phyloP scores from a whole-genome alignment of 2,329 filamentous ascomycete species.

The Fusarium sp. region DNA sequence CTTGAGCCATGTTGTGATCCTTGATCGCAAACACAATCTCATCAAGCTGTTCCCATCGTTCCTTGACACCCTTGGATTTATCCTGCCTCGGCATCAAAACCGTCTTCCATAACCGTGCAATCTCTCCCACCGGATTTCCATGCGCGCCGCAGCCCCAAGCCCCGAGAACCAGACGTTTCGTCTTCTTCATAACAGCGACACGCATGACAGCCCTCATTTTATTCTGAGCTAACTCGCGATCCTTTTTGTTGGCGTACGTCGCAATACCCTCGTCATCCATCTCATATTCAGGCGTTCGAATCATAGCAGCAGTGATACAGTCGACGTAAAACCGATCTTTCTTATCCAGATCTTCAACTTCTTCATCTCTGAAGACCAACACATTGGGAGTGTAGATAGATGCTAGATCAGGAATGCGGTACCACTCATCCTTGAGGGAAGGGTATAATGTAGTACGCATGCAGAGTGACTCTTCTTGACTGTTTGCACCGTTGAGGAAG shows the following conservation, averaged over 20 bases:
- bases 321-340: constrained; percentile 68
- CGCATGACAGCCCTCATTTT: constrained; percentile 70
- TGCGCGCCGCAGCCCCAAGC: constrained; percentile 74
- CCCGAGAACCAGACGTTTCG: constrained; percentile 65
- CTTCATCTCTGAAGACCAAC: constrained; percentile 63
- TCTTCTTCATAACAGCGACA: constrained; percentile 59
- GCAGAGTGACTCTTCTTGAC: constrained; percentile 72
- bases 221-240: constrained; percentile 60
- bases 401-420: constrained; percentile 68
- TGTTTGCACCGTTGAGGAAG: constrained; percentile 67
- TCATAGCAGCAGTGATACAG: constrained; percentile 67
- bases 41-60: constrained; percentile 39
- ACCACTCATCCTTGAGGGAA: constrained; percentile 67
- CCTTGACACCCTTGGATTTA: constrained; percentile 28
- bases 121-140: constrained; percentile 68
- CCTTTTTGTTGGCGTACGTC: constrained; percentile 57
- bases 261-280: constrained; percentile 48
- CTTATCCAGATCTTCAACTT: constrained; percentile 52
- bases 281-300: constrained; percentile 66
- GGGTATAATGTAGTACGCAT: constrained; percentile 69
- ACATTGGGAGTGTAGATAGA: constrained; percentile 68
- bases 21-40: constrained; percentile 70
- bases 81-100: constrained; percentile 42
- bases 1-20: constrained; percentile 61
- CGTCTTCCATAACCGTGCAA: constrained; percentile 64